Base-by-base conservation (phyloP, 73 alveolate genomes). In the Breviolum minutum region DNA sequence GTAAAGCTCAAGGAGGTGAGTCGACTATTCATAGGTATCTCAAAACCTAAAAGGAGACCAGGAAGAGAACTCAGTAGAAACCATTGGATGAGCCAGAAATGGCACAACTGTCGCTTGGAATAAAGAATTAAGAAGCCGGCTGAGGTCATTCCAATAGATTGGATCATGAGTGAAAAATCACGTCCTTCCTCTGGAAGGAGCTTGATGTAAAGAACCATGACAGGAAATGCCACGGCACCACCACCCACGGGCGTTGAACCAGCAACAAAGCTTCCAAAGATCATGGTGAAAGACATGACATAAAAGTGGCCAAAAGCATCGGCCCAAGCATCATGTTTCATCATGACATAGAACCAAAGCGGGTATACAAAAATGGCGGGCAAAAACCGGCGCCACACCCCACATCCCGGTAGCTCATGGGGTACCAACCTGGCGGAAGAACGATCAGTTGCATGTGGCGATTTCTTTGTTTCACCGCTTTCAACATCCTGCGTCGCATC, bases 221-320 rank as follows among this genome's bases (percentile, higher is more conserved):
- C 80, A 26, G 94, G 94, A 63, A 86, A 86, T 1, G 94, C 94
- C 80, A 86, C 94, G 0, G 70, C 94, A 13, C 94, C 94, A 14
- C 94, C 94, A 30, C 94, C 94, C 63, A 86, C 80, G 3, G 94
- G 94, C 3, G 79, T 86, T n/a, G 94, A 86, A 17, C 94, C 94
- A 26, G 94, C 94, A n/a, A 86, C 70, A 62, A 86, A 19, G 79
- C 94, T 86, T 2, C 94, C 94, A 27, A 86, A 86, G 64, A 86
- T 29, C 94, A 86, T 86, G 94, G 94, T 63, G 63, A 86, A n/a
- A 27, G 76, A 48, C 94, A 86, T 61, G 63, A 63, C 20, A 20
- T 26, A 86, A 63, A 48, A 86, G 30, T 24, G 9, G 80, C 80
- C 19, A 40, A 27, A 62, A 17, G 63, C 17, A 14, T 62, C 94